A percentile compares a stretch with the other conserved stretches of the same genome.
Evolutionary conservation across 192 early-diverging fungal species (phyloP).

Genomic region (Coemansia sp.): DNA sequence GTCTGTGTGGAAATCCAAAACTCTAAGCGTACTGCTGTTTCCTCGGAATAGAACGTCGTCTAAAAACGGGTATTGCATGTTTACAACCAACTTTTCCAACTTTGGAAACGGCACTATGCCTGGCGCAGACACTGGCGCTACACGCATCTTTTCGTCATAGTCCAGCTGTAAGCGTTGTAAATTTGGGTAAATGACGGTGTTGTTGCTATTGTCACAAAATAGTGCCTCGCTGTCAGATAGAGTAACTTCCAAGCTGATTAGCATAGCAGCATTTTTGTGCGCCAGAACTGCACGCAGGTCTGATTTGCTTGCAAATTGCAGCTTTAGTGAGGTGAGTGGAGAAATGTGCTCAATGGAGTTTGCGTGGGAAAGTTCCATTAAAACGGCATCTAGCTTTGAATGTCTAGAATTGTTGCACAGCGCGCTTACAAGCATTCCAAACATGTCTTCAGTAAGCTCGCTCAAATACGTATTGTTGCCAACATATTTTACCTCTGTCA

Average conservation of each 20-base stretch:
- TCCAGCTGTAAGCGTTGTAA: background rate
- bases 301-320: background rate
- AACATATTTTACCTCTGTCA: background rate
- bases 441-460: background rate
- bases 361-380: background rate
- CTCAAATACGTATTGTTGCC: background rate
- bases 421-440: background rate
- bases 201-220: background rate
- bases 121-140: background rate
- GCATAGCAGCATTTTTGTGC: background rate
- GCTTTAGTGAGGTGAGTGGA: background rate
- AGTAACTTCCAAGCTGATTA: background rate
- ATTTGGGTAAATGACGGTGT: background rate
- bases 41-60: conserved; percentile 5
- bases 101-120: background rate
- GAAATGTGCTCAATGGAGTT: background rate
- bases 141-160: background rate
- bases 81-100: background rate
- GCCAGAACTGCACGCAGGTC: background rate
- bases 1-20: background rate
- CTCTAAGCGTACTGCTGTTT: background rate
- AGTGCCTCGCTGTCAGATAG: background rate
- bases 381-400: background rate
- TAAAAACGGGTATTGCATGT: background rate
- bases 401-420: background rate